These are phyloP conservation scores for Neonectria hederae DNA, from an alignment of 2,329 filamentous ascomycete species.

Conservation along the genomic window DNA sequence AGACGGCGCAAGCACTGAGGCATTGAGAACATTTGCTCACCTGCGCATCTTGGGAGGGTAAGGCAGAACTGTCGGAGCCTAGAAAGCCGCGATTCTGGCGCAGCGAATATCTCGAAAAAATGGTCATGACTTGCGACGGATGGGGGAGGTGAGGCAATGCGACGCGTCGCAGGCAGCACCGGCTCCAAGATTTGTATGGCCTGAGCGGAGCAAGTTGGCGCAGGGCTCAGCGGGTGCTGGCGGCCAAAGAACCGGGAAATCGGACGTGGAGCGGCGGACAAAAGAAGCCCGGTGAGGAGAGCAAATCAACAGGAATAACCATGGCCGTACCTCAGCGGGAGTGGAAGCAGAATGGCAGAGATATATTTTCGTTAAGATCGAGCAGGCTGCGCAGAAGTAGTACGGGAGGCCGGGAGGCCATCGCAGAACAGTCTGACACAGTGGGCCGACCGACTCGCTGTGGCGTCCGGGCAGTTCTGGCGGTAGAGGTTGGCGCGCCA, in stretches of 20 bases:
- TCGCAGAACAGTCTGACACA: conserved; percentile 36
- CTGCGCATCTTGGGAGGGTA: conserved; percentile 59
- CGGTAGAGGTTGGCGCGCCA: conserved; percentile 24
- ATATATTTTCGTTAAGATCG: conserved; percentile 29
- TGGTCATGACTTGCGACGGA: conserved; percentile 42
- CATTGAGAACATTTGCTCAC: conserved; percentile 45
- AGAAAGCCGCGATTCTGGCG: conserved; percentile 60
- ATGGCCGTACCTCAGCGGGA: conserved; percentile 30
- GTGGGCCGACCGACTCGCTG: conserved; percentile 26
- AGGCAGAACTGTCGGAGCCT: conserved; percentile 60
- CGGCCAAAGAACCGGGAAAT: conserved; percentile 13
- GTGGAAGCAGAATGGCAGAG: conserved; percentile 12
- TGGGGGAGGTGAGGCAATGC: conserved; percentile 28
- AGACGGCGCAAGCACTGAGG: conserved; percentile 5
- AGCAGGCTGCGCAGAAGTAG: conserved; percentile 29
- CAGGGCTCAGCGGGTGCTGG: conserved; percentile 18
- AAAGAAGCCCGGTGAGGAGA: conserved; percentile 23
- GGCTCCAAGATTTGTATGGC: conserved; percentile 25
- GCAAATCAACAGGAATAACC: conserved; percentile 22
- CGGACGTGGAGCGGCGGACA: conserved; percentile 26
- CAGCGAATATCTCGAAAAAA: conserved; percentile 41
- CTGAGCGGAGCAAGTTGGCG: conserved; percentile 24
- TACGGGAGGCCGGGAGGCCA: conserved; percentile 33
- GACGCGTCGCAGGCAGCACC: conserved; percentile 30
- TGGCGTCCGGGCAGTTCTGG: conserved; percentile 23